Base-by-base conservation (phyloP, 108 stramenopile species). In the Fragilaria radians region DNA sequence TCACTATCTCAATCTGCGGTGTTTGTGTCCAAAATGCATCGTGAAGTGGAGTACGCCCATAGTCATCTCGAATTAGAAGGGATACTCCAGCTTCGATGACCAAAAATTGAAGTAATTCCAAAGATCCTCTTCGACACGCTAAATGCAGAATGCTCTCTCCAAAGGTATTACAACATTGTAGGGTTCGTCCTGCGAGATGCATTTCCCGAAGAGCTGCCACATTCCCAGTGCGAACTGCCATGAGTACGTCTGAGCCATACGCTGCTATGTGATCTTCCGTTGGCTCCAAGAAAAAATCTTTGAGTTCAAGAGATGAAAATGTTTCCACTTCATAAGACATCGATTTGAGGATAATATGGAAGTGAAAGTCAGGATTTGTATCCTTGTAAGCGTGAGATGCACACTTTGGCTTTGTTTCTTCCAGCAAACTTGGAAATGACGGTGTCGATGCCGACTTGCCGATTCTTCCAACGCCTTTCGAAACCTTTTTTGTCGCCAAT, bases 61-160 rank as follows among this genome's bases (percentile, higher is more conserved):
- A 83, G 60, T 89, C 88, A 68, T 89, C 88, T 50, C 74, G 58
- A 30, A 80, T 73, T 30, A 66, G 55, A 0, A 80, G 42, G 2
- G 71, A 68, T 28, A 78, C 71, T 11, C 66, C 59, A 9, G 64
- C 73, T 52, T 81, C 79, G 9, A 71, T 32, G 17, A 86, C 21
- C 7, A 86, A 72, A 57, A 70, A 83, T 0, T 30, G 51, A 2
- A 78, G 66, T 3, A 78, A 58, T 36, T 75, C 61, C 19, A 53
- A 24, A 57, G 61, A 45, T 48, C 69, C 69, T 34, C 78, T 56
- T 5, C 85, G 68, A 59, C 88, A 86, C 4, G 84, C 82, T 42
- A 83, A 47, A 61, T 86, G 88, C 49, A 86, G 70, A 24, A 89
- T 24, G 21, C 76, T 80, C 61, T 89, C 88, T 31, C 83, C 83